phyloP scores from a whole-genome alignment of 805 yeast species.

The Metschnikowia lunata region DNA sequence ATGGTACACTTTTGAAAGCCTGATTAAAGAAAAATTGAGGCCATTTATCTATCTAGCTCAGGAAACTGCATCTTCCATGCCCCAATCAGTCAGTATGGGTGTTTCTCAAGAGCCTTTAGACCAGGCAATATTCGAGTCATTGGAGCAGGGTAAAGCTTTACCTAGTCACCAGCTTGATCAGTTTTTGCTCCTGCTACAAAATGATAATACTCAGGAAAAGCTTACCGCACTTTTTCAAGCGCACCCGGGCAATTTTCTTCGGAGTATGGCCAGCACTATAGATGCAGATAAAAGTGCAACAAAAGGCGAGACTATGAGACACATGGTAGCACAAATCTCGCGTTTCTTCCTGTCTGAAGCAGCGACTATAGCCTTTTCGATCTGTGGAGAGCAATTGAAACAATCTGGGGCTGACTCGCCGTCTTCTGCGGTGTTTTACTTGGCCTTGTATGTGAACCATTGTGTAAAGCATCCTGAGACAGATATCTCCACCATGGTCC shows the following conservation, averaged over 20 bases:
- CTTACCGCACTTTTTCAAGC: too few relatives aligned
- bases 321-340: not conserved
- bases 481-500: not conserved
- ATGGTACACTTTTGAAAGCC: too few relatives aligned
- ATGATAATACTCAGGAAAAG: too few relatives aligned
- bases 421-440: not conserved
- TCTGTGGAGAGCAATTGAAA: not conserved
- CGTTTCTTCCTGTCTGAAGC: not conserved
- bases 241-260: not conserved
- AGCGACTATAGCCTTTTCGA: not conserved
- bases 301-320: not conserved
- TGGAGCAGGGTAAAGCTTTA: constrained; percentile 2
- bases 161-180: not conserved
- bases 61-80: too few relatives aligned
- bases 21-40: too few relatives aligned
- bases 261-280: not conserved
- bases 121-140: not conserved
- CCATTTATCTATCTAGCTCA: too few relatives aligned
- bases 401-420: not conserved
- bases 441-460: constrained; percentile 4
- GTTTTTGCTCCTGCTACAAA: too few relatives aligned
- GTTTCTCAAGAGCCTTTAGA: not conserved
- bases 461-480: not conserved
- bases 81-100: too few relatives aligned
- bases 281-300: not conserved